phyloP scores from a whole-genome alignment of 2,329 filamentous ascomycete species.

The Claviceps paspali region DNA sequence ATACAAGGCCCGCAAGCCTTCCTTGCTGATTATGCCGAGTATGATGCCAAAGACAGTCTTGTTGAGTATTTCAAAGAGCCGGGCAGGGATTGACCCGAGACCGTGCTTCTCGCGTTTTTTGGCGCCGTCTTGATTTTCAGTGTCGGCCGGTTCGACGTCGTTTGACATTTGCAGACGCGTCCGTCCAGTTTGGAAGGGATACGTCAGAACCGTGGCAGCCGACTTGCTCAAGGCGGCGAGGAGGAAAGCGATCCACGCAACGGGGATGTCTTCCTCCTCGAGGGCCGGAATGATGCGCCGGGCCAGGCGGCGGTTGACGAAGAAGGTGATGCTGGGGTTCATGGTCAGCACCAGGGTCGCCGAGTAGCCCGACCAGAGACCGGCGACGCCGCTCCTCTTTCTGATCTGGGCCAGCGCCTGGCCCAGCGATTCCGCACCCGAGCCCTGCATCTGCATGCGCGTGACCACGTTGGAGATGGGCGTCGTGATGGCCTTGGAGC shows the following conservation, averaged over 20 bases:
- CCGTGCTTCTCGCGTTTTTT: constrained; percentile 2
- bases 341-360: constrained; percentile 66
- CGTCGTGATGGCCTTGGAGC: constrained; percentile 61
- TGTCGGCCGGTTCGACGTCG: constrained; percentile 9
- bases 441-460: constrained; percentile 60
- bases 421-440: constrained; percentile 25
- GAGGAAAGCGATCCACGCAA: constrained; percentile 27
- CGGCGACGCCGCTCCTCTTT: constrained; percentile 52
- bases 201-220: constrained; percentile 60
- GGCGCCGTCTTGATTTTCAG: constrained; percentile 6
- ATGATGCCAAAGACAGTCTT: constrained; percentile 49
- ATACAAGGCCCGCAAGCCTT: constrained; percentile 58
- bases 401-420: constrained; percentile 51
- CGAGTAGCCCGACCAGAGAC: constrained; percentile 82
- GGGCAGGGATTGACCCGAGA: constrained; percentile 4
- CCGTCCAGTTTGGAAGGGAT: constrained; percentile 78
- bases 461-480: constrained; percentile 73
- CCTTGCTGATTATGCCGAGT: constrained; percentile 38
- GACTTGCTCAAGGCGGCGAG: constrained; percentile 66
- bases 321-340: constrained; percentile 77
- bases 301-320: constrained; percentile 60
- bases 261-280: constrained; percentile 24
- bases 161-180: constrained; percentile 53
- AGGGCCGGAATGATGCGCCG: constrained; percentile 37
- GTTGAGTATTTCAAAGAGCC: constrained; percentile 13